These are phyloP conservation scores for Mycena amicta DNA, from an alignment of 768 basidiomycete genomes.

Conservation along the genomic window DNA sequence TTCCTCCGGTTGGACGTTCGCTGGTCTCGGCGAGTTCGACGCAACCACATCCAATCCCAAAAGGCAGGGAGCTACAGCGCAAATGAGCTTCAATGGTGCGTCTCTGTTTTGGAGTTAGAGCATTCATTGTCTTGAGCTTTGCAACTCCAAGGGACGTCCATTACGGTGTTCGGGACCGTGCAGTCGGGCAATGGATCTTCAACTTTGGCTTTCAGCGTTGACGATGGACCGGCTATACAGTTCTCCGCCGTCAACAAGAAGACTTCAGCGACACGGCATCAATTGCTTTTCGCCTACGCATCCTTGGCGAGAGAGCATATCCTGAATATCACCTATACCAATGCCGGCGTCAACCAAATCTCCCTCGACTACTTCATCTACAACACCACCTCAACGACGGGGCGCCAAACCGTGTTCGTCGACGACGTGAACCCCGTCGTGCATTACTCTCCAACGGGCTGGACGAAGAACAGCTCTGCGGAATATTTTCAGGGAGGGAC, in stretches of 20 bases:
- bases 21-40: neutral
- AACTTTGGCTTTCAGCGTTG: neutral
- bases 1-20: neutral
- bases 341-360: neutral
- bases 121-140: no score
- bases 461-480: neutral
- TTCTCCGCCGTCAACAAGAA: neutral
- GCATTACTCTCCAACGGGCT: neutral
- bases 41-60: neutral
- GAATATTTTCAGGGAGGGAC: neutral
- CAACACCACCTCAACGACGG: neutral
- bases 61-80: neutral
- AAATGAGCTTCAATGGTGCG: neutral
- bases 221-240: neutral
- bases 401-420: neutral
- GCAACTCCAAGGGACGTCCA: neutral
- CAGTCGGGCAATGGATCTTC: neutral
- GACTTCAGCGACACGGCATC: neutral
- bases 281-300: neutral
- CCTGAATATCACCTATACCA: neutral
- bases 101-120: no score
- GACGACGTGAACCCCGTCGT: neutral
- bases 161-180: neutral
- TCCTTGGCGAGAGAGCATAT: neutral
- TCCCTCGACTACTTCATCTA: neutral